phyloP scores from a whole-genome alignment of 2,329 filamentous ascomycete species.

The Hymenoscyphus linearis region DNA sequence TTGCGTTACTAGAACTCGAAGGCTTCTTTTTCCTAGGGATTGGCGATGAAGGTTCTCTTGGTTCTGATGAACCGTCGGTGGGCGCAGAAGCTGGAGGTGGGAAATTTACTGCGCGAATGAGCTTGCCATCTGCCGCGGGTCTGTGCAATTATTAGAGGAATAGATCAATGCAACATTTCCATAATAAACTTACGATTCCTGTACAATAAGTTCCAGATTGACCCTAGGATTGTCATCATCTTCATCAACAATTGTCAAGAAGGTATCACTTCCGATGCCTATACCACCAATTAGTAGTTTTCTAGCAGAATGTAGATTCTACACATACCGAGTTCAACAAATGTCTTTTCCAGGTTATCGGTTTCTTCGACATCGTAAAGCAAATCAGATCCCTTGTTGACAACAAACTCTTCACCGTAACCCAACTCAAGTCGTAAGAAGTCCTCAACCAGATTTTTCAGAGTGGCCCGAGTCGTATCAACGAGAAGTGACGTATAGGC shows the following conservation, averaged over 20 bases:
- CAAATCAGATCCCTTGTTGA: conserved; percentile 69
- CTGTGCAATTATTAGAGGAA: conserved; percentile 16
- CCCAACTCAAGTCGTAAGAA: conserved; percentile 66
- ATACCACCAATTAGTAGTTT: conserved; percentile 23
- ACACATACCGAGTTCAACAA: conserved; percentile 64
- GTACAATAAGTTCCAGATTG: conserved; percentile 70
- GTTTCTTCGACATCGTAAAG: conserved; percentile 88
- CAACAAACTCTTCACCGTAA: conserved; percentile 75
- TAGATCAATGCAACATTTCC: conserved; percentile 1
- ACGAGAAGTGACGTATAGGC: conserved; percentile 62
- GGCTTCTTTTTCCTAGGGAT: conserved; percentile 26
- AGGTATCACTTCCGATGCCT: conserved; percentile 67
- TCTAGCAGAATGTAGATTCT: background rate
- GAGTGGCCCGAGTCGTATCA: conserved; percentile 65
- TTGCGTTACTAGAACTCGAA: conserved; percentile 21
- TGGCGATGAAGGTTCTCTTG: conserved; percentile 14
- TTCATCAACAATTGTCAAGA: conserved; percentile 79
- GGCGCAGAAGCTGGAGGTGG: background rate
- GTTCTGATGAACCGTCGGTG: conserved; percentile 6
- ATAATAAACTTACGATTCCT: conserved; percentile 49
- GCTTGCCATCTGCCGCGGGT: conserved; percentile 41
- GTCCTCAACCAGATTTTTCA: conserved; percentile 73
- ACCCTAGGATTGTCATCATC: conserved; percentile 70
- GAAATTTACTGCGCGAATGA: conserved; percentile 41
- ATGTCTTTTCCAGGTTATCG: conserved; percentile 75